These are phyloP conservation scores for Fraxinus dipetala DNA, from an alignment of 305 asterid genomes.

Conservation along the genomic window DNA sequence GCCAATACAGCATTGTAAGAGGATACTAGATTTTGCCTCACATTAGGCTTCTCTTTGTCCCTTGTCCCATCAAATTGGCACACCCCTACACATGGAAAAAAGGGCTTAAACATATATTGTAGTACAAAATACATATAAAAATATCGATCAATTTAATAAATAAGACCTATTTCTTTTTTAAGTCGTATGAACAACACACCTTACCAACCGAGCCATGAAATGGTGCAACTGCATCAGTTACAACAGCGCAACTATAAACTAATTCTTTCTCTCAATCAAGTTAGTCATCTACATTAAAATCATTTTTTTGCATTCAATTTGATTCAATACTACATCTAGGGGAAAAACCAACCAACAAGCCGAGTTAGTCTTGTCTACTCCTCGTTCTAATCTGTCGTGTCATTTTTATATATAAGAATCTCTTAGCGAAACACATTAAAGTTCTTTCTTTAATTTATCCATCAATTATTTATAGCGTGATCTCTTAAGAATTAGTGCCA, in stretches of 20 bases:
- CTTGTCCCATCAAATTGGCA: conserved; percentile 47
- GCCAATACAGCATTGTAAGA: conserved; percentile 40
- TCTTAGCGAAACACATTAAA: background rate
- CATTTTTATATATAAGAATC: background rate
- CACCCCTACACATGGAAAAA: conserved; percentile 32
- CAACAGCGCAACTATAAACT: background rate
- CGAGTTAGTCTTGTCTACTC: background rate
- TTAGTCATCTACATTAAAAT: background rate
- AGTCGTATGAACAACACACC: background rate
- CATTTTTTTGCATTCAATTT: background rate
- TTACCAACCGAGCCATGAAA: background rate
- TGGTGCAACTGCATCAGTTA: background rate
- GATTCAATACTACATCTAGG: background rate
- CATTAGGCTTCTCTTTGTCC: conserved; percentile 39
- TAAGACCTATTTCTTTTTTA: background rate
- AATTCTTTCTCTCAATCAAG: background rate
- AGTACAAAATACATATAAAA: background rate
- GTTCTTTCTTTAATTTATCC: background rate
- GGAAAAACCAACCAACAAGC: background rate
- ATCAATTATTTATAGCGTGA: background rate
- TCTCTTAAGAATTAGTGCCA: conserved; percentile 4
- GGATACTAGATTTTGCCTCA: conserved; percentile 35
- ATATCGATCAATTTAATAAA: background rate
- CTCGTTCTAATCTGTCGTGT: background rate
- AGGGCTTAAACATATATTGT: background rate